A percentile compares a stretch with the other conserved stretches of the same genome.
These are phyloP conservation scores for Paramarasmius palmivorus DNA, from an alignment of 1,284 basidiomycete species.

Conservation along the genomic window DNA sequence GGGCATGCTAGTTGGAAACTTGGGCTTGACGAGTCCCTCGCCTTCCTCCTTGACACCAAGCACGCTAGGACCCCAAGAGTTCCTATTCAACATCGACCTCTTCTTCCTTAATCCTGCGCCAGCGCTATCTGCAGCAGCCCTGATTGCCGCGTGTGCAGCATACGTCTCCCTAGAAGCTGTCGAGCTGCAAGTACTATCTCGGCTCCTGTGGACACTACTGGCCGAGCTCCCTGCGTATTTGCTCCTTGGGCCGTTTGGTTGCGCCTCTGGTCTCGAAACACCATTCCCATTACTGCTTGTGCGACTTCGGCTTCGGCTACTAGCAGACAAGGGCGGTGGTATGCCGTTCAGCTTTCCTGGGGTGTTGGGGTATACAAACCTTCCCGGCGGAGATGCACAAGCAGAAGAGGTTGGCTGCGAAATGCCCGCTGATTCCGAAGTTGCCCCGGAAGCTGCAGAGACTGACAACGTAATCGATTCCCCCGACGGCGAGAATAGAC, in stretches of 20 bases:
- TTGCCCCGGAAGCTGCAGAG: not conserved
- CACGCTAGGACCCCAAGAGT: slow-evolving; percentile 12
- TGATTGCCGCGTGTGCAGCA: slow-evolving; percentile 10
- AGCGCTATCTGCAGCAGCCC: slow-evolving; percentile 13
- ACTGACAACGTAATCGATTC: not conserved
- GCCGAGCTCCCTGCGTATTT: not conserved
- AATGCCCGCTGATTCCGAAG: not conserved
- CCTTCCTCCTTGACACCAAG: not conserved
- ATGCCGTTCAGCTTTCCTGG: not conserved
- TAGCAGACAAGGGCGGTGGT: not conserved
- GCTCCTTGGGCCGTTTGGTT: not conserved
- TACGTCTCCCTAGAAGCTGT: not conserved
- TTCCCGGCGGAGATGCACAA: too few relatives aligned
- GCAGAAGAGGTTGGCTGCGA: too few relatives aligned
- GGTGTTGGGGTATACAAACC: too few relatives aligned
- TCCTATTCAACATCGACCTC: slow-evolving; percentile 14
- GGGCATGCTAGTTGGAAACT: not conserved
- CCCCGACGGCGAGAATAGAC: not conserved
- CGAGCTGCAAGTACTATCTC: not conserved
- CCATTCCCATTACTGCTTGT: not conserved
- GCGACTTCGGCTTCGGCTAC: not conserved
- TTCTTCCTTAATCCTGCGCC: slow-evolving; percentile 13
- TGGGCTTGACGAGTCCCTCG: not conserved
- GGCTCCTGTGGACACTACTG: not conserved
- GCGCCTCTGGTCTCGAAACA: not conserved